These are phyloP conservation scores for Scutellaria baicalensis DNA, from an alignment of 257 asterid species.

Conservation along the genomic window DNA sequence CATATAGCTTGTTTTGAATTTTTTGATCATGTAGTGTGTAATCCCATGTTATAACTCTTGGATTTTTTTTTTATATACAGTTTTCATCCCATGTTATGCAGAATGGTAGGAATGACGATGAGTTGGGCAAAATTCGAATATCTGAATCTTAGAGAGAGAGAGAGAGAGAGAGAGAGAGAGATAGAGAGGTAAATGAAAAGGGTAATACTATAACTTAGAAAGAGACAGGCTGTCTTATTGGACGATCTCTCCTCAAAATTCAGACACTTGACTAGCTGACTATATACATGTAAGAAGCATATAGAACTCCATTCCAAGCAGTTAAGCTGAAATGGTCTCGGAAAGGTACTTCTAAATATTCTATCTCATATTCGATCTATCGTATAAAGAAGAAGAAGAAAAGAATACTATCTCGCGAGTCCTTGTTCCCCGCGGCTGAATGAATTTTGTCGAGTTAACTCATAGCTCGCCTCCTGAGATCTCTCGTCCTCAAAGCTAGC, in stretches of 20 bases:
- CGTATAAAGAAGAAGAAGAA: not conserved
- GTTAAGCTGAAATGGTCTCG: not conserved
- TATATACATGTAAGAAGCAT: not conserved
- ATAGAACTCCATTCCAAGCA: not conserved
- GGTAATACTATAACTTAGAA: not conserved
- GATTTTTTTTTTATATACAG: not conserved
- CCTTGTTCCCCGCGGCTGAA: slow-evolving; percentile 31
- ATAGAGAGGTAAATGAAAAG: too few relatives aligned
- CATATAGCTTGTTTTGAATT: not conserved
- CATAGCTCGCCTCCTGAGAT: slow-evolving; percentile 45
- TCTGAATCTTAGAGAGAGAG: too few relatives aligned
- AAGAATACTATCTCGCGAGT: slow-evolving; percentile 24
- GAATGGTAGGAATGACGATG: too few relatives aligned
- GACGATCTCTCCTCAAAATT: not conserved
- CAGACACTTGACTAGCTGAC: not conserved
- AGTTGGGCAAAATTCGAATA: too few relatives aligned
- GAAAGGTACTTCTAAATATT: slow-evolving; percentile 7
- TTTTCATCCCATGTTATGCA: not conserved
- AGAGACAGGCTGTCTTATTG: not conserved
- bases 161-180: too few relatives aligned
- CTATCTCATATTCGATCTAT: slow-evolving; percentile 4
- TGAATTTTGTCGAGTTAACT: slow-evolving; percentile 66
- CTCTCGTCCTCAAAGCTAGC: slow-evolving; percentile 37
- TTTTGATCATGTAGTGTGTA: not conserved
- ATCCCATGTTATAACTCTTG: not conserved